Evolutionary conservation across 495 filamentous ascomycete genomes (phyloP).

Genomic region (Xylona heveae): DNA sequence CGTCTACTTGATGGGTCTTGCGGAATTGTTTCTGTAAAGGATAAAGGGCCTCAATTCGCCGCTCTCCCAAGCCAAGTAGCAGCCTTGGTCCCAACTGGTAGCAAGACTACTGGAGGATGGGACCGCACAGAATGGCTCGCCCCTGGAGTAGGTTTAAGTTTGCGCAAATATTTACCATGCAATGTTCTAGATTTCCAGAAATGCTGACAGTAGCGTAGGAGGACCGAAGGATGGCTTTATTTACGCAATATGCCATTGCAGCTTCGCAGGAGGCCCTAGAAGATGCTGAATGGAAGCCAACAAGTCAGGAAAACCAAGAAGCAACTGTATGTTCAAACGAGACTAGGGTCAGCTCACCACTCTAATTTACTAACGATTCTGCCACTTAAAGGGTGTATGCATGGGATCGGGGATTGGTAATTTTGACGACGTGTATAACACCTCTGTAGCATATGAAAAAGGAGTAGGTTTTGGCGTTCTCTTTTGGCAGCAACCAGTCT

Average conservation of each 20-base stretch:
- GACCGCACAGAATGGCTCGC: slow-evolving; percentile 52
- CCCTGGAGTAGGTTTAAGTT: slow-evolving; percentile 22
- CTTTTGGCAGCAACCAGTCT: not conserved
- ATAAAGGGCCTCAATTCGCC: slow-evolving; percentile 34
- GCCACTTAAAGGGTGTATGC: slow-evolving; percentile 44
- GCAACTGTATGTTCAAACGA: slow-evolving; percentile 34
- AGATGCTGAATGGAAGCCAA: slow-evolving; percentile 65
- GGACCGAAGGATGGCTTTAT: slow-evolving; percentile 70
- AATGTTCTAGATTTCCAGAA: too few species aligned
- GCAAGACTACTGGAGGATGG: slow-evolving; percentile 38
- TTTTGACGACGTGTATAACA: slow-evolving; percentile 70
- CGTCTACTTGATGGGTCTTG: slow-evolving; percentile 58
- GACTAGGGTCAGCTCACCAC: too few species aligned
- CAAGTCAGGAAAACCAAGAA: slow-evolving; percentile 35
- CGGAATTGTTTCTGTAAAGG: slow-evolving; percentile 50
- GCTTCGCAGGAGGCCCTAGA: slow-evolving; percentile 69
- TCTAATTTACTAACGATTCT: not conserved
- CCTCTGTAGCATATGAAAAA: slow-evolving; percentile 52
- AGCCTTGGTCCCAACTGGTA: slow-evolving; percentile 50
- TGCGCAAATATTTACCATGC: too few species aligned
- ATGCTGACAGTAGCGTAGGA: too few species aligned
- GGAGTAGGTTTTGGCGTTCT: slow-evolving; percentile 28
- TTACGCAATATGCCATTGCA: slow-evolving; percentile 78
- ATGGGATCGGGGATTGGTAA: slow-evolving; percentile 94
- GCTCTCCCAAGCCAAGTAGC: slow-evolving; percentile 69